Percentiles rank a stretch among this genome's conserved stretches.
These are phyloP conservation scores for Tieghemiomyces parasiticus DNA, from an alignment of 192 early-diverging fungal species.

Conservation along the genomic window DNA sequence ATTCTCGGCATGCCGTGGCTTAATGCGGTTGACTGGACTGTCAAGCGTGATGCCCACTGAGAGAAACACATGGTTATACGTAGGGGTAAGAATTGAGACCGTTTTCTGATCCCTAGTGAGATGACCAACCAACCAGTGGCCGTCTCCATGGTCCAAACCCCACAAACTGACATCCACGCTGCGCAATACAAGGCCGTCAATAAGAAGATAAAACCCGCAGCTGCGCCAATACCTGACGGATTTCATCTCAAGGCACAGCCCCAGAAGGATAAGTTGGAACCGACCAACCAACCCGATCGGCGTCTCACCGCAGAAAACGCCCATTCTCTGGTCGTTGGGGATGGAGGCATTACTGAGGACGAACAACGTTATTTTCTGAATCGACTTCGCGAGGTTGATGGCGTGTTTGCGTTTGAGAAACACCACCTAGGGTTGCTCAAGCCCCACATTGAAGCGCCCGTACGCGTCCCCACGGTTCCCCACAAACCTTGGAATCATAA, in stretches of 20 bases:
- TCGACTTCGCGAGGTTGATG: not conserved
- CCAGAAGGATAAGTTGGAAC: not conserved
- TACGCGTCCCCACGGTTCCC: constrained; percentile 7
- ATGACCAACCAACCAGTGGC: too few relatives aligned
- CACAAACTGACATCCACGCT: not conserved
- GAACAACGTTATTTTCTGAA: not conserved
- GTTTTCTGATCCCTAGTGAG: not conserved
- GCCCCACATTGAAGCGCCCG: not conserved
- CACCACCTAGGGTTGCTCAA: constrained; percentile 7
- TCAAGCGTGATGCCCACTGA: not conserved
- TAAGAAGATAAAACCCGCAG: not conserved
- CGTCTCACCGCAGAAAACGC: not conserved
- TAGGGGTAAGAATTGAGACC: not conserved
- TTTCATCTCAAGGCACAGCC: not conserved
- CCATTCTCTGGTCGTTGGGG: not conserved
- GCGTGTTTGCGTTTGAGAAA: not conserved
- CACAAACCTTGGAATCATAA: constrained; percentile 9
- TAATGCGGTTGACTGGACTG: not conserved
- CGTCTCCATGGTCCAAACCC: not conserved
- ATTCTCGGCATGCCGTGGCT: not conserved
- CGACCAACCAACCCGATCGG: too few relatives aligned
- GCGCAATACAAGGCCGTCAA: not conserved
- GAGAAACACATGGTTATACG: not conserved
- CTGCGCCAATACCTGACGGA: not conserved
- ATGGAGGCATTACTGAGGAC: constrained; percentile 6